Conservation (phyloP, 306 rosid genomes). For the Cucumis sativus region Cucumber_9930_V3 NC_026660.2:6991001-6991500, state of each 20-base stretch:
- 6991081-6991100: neutral
- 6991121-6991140: neutral
- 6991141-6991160: neutral
- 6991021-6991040: neutral
- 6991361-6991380: neutral
- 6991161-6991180: neutral
- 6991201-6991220: neutral
- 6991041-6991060: neutral
- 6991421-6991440: neutral
- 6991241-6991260: neutral
- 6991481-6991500: neutral
- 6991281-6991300: neutral
- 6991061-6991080: neutral
- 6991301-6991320: neutral
- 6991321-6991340: neutral
- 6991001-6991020: neutral
- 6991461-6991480: neutral
- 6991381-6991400: neutral
- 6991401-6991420: neutral
- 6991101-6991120: neutral
- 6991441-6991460: neutral
- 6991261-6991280: neutral
- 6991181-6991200: neutral
- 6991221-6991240: neutral
- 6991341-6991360: neutral